Conservation (phyloP, 2,329 filamentous ascomycete species). For the Geosmithia putterillii region DNA sequence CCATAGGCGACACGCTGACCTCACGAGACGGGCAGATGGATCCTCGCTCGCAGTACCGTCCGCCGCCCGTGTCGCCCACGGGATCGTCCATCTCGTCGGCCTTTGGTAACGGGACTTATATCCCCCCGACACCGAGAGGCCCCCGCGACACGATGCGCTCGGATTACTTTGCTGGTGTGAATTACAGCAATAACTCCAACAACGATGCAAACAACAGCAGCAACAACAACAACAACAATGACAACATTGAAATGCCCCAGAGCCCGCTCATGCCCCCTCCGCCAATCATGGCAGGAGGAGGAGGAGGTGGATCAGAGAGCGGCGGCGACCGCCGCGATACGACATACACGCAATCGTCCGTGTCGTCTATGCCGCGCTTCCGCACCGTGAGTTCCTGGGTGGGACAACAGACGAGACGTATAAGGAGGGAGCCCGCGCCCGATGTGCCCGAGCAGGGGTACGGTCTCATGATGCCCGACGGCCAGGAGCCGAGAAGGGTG, state of each 20-base stretch:
- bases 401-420: conserved; percentile 45
- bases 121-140: conserved; percentile 19
- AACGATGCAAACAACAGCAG: too few species aligned
- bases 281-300: too few species aligned
- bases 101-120: conserved; percentile 46
- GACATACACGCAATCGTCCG: conserved; percentile 26
- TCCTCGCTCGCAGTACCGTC: background rate
- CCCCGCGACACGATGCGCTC: background rate
- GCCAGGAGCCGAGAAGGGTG: conserved; percentile 30
- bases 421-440: conserved; percentile 25
- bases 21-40: background rate
- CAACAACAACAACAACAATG: too few species aligned
- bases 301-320: too few species aligned
- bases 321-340: conserved; percentile 32
- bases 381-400: conserved; percentile 52
- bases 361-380: conserved; percentile 45
- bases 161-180: conserved; percentile 7
- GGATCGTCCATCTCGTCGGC: conserved; percentile 45
- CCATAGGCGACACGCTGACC: background rate
- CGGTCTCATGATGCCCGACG: conserved; percentile 38
- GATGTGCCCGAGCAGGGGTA: conserved; percentile 34
- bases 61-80: conserved; percentile 2
- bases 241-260: too few species aligned
- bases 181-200: too few species aligned
- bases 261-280: conserved; percentile 5